Evolutionary conservation across 1,284 basidiomycete genomes (phyloP), one percentile per base, ranked within the genome.

Genomic region (Butyriboletus pseudospeciosus): DNA sequence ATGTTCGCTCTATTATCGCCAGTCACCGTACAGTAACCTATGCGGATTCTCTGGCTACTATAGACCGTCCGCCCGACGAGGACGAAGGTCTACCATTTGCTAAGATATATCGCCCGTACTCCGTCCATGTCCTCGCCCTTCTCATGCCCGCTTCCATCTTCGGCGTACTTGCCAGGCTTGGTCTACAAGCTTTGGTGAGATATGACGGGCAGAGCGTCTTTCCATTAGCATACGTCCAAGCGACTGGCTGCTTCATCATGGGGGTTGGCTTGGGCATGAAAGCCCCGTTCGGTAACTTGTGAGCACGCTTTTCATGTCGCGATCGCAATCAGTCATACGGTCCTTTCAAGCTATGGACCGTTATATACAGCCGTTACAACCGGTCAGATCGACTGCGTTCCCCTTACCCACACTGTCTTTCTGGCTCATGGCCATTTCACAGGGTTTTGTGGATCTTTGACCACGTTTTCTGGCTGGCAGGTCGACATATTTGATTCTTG

Each of bases 381-480:
- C 42, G 91, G 91, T 87, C 56, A 55, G 72, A 59, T 39, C 36
- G 17, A 30, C 32, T 34, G n/a, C n/a, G 17, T 12, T 36, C 34
- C 49, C 40, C 44, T 55, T 46, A 28, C 28, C 52, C 36, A 38
- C 35, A 49, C 39, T 30, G 23, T 51, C 37, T 38, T 41, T 56
- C 43, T 51, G 39, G 51, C 56, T 40, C 41, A 25, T 47, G 20
- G 25, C 25, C 46, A 26, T 32, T n/a, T 39, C 25, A 51, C 57
- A 90, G 95, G 95, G 5, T 92, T 97, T 68, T 98, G 96, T 66
- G 97, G 96, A 2, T 96, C 92, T 6, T 74, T 98, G 61, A 99
- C 97, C 5, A 98, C 95, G 0, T 99, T 98, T 74, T 97, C 94
- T 5, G 82, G 86, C 17, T 99, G 97, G 96, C 93, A 98, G 72